Conservation (phyloP, 768 basidiomycete species). For the Hygrophoropsis aurantiaca region DNA sequence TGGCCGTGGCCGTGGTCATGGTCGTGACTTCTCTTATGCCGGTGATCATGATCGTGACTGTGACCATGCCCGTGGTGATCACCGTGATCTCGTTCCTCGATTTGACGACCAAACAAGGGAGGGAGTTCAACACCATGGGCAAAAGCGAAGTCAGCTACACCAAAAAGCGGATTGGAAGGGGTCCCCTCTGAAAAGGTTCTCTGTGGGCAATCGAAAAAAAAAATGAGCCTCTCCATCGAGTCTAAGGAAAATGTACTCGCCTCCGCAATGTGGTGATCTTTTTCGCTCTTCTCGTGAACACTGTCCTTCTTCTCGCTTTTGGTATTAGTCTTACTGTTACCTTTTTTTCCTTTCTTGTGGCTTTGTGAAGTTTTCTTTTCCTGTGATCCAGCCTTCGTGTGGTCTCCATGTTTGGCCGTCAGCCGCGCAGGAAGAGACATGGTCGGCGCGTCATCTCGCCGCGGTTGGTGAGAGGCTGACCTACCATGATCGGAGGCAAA, state of each 20-base stretch:
- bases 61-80: constrained; percentile 6
- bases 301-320: no score
- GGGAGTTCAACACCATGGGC: constrained; percentile 9
- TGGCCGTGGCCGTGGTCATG: constrained; percentile 10
- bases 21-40: constrained; percentile 4
- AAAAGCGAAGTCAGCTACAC: not conserved
- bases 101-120: constrained; percentile 15
- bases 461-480: not conserved
- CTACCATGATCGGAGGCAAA: not conserved
- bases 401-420: not conserved
- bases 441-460: not conserved
- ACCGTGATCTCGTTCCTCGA: constrained; percentile 8
- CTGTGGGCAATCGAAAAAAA: not conserved
- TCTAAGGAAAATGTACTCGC: no score
- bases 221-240: no score
- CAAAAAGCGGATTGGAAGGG: not conserved
- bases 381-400: not conserved
- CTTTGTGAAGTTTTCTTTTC: not conserved
- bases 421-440: not conserved
- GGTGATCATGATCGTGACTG: constrained; percentile 9
- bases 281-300: no score
- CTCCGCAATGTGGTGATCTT: no score
- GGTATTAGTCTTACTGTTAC: not conserved
- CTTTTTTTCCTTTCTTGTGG: no score
- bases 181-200: not conserved